Base-by-base conservation (phyloP, 2,329 filamentous ascomycete species). In the Aspergillus sp. region DNA sequence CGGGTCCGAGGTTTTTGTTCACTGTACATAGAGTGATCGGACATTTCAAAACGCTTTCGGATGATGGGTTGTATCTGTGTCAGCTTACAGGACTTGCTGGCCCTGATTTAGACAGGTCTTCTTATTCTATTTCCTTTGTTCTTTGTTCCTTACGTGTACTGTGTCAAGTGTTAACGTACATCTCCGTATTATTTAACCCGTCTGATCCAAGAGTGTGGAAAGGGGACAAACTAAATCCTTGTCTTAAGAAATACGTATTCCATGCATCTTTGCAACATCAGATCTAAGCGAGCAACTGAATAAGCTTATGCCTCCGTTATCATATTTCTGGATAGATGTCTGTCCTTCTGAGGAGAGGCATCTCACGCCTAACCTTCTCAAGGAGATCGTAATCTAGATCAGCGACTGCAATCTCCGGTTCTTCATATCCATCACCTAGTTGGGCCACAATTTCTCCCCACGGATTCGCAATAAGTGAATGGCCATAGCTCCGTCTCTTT, bases 391-490 rank as follows among this genome's bases (percentile, higher is more conserved):
- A 61, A 69, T 86, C 80, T 53, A 86, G 76, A 59, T 85, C 79
- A 2, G 80, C 78, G 32, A 74, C 67, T 3, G 73, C 73, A 57
- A 81, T 74, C 46, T 78, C 72, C 5, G 78, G 73, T 49, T 78
- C 75, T 25, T 68, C 59, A 34, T 65, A 63, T 19, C 72, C 71
- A n/a, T 78, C 76, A 55, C 74, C 65, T 87, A 79, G 78, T 64
- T 87, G 80, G 3, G 86, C 80, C 38, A 90, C 67, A 1, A 97
- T 81, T 52, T 83, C 80, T 0, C 93, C 93, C 91, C 91, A 96
- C 0, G 93, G 92, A 68, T 89, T 87, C 21, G 97, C 80, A 44
- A 95, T 88, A 76, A 96, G 84, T 62, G 88, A 89, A 68, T 90
- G 87, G 0, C 93, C 93, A 73, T 94, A 96, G 71, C 89, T 95